phyloP scores from a whole-genome alignment of 208 protist genomes.

The Crithidia acanthocephali region DNA sequence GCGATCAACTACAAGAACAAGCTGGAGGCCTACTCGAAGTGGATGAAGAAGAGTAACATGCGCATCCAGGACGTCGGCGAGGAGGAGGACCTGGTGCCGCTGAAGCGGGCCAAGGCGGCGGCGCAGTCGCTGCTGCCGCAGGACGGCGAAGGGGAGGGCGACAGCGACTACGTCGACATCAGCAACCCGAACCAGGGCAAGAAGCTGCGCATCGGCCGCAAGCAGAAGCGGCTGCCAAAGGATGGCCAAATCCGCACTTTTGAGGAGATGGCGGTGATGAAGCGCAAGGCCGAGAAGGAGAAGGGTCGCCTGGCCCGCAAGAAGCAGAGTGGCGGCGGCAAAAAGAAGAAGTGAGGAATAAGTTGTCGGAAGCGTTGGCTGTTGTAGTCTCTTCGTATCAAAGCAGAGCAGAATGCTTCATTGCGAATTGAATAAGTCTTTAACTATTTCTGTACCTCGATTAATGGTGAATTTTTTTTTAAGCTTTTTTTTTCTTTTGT shows the following conservation, averaged over 20 bases:
- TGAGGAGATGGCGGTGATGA: constrained; percentile 82
- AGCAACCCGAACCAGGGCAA: constrained; percentile 92
- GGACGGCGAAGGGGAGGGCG: constrained; percentile 40
- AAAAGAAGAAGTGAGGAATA: constrained; percentile 26
- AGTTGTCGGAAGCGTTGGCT: too few species aligned
- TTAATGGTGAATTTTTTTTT: too few species aligned
- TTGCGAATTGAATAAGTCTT: too few species aligned
- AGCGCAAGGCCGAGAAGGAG: constrained; percentile 84
- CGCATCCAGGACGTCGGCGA: constrained; percentile 92
- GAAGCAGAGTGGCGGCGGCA: constrained; percentile 37
- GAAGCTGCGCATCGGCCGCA: constrained; percentile 89
- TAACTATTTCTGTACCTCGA: too few species aligned
- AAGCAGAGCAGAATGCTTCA: too few species aligned
- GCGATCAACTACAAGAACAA: constrained; percentile 93
- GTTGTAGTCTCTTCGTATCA: too few species aligned
- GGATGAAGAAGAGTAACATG: constrained; percentile 93
- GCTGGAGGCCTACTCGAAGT: constrained; percentile 87
- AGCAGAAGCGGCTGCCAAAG: constrained; percentile 84
- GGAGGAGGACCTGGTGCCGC: constrained; percentile 85
- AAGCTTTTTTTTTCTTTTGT: background rate
- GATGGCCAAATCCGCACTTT: constrained; percentile 88
- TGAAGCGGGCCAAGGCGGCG: constrained; percentile 72
- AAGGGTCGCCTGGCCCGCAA: constrained; percentile 75
- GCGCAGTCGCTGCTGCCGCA: constrained; percentile 24
- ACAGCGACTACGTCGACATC: constrained; percentile 80